A percentile compares a stretch with the other conserved stretches of the same genome.
Evolutionary conservation across 1,284 basidiomycete species (phyloP).

Genomic region (Sporisorium exsertum): DNA sequence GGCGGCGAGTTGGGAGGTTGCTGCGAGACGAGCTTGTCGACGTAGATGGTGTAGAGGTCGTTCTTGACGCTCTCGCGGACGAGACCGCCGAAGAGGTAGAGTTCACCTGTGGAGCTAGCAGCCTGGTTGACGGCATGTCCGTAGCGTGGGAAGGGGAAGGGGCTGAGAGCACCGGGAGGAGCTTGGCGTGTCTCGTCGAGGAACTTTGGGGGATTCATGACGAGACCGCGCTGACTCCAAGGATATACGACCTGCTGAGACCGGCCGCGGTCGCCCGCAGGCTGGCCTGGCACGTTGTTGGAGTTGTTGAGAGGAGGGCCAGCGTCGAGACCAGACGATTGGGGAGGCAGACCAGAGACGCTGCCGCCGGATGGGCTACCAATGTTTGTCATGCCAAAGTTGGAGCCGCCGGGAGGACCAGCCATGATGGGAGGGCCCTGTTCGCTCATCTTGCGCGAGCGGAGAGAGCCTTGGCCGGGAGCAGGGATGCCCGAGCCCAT

Average conservation of each 20-base stretch:
- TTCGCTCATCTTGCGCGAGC: slow-evolving; percentile 53
- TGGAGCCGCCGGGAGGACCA: slow-evolving; percentile 14
- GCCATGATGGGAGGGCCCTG: slow-evolving; percentile 35
- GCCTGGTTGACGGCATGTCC: slow-evolving; percentile 93
- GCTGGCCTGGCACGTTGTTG: slow-evolving; percentile 10
- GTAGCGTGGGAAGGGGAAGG: slow-evolving; percentile 91
- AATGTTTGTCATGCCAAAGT: slow-evolving; percentile 29
- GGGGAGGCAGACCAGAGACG: slow-evolving; percentile 51
- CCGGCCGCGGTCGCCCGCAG: slow-evolving; percentile 23
- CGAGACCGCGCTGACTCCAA: slow-evolving; percentile 65
- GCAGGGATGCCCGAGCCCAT: slow-evolving; percentile 48
- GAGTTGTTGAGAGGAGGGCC: slow-evolving; percentile 30
- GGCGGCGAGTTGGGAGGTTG: slow-evolving; percentile 76
- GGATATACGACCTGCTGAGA: slow-evolving; percentile 65
- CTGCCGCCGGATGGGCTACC: slow-evolving; percentile 27
- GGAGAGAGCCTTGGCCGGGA: slow-evolving; percentile 45
- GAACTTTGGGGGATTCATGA: slow-evolving; percentile 67
- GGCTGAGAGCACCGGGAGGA: slow-evolving; percentile 66
- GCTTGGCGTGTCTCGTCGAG: slow-evolving; percentile 66
- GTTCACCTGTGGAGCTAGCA: slow-evolving; percentile 81
- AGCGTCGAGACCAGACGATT: slow-evolving; percentile 41
- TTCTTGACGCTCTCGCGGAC: slow-evolving; percentile 91
- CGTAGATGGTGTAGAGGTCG: slow-evolving; percentile 79
- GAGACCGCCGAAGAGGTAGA: slow-evolving; percentile 96
- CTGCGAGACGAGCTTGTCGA: slow-evolving; percentile 75